Conservation (phyloP, 2,329 filamentous ascomycete species). For the Phyllosticta citrichinensis region DNA sequence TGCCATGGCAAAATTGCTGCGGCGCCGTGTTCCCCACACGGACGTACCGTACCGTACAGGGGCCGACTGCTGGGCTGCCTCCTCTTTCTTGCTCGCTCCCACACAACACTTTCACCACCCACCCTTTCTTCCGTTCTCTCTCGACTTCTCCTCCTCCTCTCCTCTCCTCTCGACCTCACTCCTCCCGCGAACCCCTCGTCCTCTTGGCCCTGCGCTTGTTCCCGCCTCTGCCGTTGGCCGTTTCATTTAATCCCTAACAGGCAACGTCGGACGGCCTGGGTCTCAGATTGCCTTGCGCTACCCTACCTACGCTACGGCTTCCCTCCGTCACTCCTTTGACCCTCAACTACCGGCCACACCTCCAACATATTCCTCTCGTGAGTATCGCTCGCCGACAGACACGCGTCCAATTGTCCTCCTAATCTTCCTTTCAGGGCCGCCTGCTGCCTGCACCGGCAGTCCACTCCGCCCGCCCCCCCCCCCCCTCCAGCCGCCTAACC, state of each 20-base stretch:
- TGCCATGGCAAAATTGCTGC: not conserved
- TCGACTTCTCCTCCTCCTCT: not conserved
- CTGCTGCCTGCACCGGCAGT: not conserved
- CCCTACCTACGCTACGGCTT: not conserved
- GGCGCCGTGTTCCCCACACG: not conserved
- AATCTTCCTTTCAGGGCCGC: not conserved
- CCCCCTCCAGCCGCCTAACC: not conserved
- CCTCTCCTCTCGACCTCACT: not conserved
- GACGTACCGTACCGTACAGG: too few relatives aligned
- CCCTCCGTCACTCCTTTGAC: not conserved
- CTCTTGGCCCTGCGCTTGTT: not conserved
- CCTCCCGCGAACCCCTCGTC: not conserved
- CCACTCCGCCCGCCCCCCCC: not conserved
- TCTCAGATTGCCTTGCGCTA: not conserved
- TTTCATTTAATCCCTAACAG: not conserved
- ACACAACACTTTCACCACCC: too few relatives aligned
- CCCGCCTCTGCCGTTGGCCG: not conserved
- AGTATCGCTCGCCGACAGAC: not conserved
- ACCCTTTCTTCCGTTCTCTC: not conserved
- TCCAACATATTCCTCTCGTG: not conserved
- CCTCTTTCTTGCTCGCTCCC: too few relatives aligned
- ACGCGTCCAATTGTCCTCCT: not conserved
- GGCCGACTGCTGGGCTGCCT: too few relatives aligned
- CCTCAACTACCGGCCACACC: not conserved
- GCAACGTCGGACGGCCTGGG: not conserved